phyloP scores from a whole-genome alignment of 345 rosid genomes.

The Combretum micranthum region DNA sequence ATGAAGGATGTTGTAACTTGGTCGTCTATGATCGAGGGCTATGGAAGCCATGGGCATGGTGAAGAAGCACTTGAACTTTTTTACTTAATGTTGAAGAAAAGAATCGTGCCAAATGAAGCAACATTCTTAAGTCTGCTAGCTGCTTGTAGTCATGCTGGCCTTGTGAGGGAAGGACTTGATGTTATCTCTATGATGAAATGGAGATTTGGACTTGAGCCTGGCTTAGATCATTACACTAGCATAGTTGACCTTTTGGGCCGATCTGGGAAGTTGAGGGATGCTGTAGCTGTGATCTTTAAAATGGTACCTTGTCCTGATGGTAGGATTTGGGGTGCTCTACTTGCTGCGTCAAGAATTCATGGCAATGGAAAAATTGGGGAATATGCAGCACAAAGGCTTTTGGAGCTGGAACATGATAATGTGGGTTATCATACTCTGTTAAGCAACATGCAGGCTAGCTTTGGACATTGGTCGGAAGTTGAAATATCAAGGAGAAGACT shows the following conservation, averaged over 20 bases:
- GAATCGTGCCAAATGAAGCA: slow-evolving; percentile 16
- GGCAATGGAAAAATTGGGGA: slow-evolving; percentile 20
- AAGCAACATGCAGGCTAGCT: slow-evolving; percentile 24
- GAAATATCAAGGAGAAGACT: slow-evolving; percentile 20
- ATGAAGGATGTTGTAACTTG: slow-evolving; percentile 25
- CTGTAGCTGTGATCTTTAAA: slow-evolving; percentile 18
- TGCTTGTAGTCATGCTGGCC: slow-evolving; percentile 29
- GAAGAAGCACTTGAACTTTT: slow-evolving; percentile 20
- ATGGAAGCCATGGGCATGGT: slow-evolving; percentile 26
- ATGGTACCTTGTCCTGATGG: slow-evolving; percentile 25
- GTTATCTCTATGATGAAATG: slow-evolving; percentile 19
- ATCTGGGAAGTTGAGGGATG: slow-evolving; percentile 30
- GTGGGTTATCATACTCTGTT: slow-evolving; percentile 25
- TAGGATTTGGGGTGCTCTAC: slow-evolving; percentile 37
- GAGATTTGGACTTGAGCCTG: slow-evolving; percentile 21
- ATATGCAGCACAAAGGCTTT: slow-evolving; percentile 19
- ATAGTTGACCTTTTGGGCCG: slow-evolving; percentile 40
- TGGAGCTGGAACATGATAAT: slow-evolving; percentile 23
- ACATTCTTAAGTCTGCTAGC: slow-evolving; percentile 31
- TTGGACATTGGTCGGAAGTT: slow-evolving; percentile 23
- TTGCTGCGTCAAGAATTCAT: slow-evolving; percentile 25
- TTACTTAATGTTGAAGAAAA: slow-evolving; percentile 20
- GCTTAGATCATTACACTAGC: slow-evolving; percentile 34
- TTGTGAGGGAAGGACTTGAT: slow-evolving; percentile 23
- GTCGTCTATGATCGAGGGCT: slow-evolving; percentile 44